Evolutionary conservation across 305 asterid genomes (phyloP).

Genomic region (Solanum chacoense): DNA sequence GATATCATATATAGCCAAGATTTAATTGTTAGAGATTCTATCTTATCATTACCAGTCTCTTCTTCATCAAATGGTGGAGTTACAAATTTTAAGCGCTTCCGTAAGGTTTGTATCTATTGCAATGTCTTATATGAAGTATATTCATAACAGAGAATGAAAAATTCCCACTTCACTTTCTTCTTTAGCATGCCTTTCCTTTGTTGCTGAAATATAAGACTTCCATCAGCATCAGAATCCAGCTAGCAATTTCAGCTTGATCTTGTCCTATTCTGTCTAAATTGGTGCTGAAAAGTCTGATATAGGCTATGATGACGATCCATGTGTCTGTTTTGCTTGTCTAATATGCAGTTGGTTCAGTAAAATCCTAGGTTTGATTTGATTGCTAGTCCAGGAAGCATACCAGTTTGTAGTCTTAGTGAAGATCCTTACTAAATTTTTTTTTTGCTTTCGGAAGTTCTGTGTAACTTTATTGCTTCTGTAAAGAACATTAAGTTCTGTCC

Average conservation of each 20-base stretch:
- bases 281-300: not conserved
- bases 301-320: not conserved
- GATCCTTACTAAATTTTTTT: not conserved
- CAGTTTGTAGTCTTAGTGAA: not conserved
- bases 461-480: not conserved
- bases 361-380: not conserved
- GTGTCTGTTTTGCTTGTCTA: not conserved
- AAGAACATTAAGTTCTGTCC: not conserved
- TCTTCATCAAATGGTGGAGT: conserved; percentile 23
- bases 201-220: not conserved
- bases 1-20: conserved; percentile 76
- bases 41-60: conserved; percentile 16
- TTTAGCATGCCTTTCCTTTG: not conserved
- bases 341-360: not conserved
- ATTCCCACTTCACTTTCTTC: not conserved
- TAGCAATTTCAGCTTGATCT: not conserved
- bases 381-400: not conserved
- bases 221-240: not conserved
- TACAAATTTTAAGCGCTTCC: conserved; percentile 68
- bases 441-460: not conserved
- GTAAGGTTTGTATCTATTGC: conserved; percentile 44
- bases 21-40: conserved; percentile 54
- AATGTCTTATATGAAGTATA: not conserved
- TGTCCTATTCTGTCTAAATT: not conserved
- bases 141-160: not conserved